These are phyloP conservation scores for Sporothrix brunneoviolacea DNA, from an alignment of 2,329 filamentous ascomycete species.

Conservation along the genomic window DNA sequence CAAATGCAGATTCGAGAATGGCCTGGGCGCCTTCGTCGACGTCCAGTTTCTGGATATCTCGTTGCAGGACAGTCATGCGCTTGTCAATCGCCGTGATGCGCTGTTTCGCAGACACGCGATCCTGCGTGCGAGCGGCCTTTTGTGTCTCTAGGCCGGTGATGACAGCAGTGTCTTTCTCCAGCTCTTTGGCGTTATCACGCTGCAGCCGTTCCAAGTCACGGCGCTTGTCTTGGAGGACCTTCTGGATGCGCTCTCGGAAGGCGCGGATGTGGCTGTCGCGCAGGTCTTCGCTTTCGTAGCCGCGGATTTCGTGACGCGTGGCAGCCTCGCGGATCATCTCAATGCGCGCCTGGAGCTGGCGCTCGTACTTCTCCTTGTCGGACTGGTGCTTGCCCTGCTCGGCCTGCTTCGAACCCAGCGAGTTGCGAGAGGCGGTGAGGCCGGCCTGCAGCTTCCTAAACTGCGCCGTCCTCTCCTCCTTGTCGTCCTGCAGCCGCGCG, in stretches of 20 bases:
- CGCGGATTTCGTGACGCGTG: constrained; percentile 68
- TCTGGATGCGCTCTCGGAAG: constrained; percentile 73
- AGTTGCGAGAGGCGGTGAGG: constrained; percentile 37
- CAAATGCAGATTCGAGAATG: constrained; percentile 65
- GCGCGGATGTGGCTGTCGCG: constrained; percentile 65
- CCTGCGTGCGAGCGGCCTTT: constrained; percentile 65
- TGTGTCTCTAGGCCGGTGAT: constrained; percentile 70
- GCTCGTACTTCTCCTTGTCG: constrained; percentile 79
- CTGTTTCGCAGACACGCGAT: constrained; percentile 65
- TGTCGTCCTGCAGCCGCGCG: constrained; percentile 55
- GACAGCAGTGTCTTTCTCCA: constrained; percentile 62
- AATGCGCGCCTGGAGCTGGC: constrained; percentile 65
- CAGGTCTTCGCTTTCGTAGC: constrained; percentile 68
- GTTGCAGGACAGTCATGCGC: constrained; percentile 59
- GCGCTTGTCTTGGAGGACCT: constrained; percentile 70
- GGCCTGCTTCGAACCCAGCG: constrained; percentile 46
- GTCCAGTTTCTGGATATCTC: constrained; percentile 62
- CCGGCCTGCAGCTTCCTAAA: constrained; percentile 58
- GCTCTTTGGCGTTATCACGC: constrained; percentile 65
- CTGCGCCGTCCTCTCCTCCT: constrained; percentile 53
- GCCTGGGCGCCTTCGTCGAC: constrained; percentile 82
- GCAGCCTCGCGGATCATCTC: constrained; percentile 73
- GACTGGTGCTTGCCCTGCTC: constrained; percentile 76
- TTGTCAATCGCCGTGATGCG: constrained; percentile 69
- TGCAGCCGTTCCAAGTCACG: constrained; percentile 63